Conservation (phyloP, 1,284 basidiomycete genomes). For the Malassezia globosa region DNA sequence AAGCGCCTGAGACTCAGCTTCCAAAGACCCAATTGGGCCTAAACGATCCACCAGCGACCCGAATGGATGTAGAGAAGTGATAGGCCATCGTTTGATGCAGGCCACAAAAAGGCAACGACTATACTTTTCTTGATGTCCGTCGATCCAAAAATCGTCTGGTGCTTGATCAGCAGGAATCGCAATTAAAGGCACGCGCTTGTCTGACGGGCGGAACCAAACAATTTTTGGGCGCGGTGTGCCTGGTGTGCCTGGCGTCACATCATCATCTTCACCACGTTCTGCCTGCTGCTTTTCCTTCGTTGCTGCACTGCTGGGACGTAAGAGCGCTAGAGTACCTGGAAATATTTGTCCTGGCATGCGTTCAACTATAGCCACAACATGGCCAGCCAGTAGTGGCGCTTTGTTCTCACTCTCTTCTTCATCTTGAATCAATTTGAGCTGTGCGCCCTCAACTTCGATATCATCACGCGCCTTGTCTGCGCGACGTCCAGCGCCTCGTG, state of each 20-base stretch:
- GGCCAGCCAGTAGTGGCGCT: slow-evolving; percentile 59
- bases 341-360: slow-evolving; percentile 97
- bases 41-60: slow-evolving; percentile 95
- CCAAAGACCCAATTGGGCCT: slow-evolving; percentile 92
- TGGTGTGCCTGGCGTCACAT: slow-evolving; percentile 61
- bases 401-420: slow-evolving; percentile 70
- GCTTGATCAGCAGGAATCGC: slow-evolving; percentile 96
- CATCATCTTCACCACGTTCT: slow-evolving; percentile 69
- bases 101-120: slow-evolving; percentile 86
- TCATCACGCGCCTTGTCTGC: slow-evolving; percentile 99
- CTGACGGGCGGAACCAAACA: slow-evolving; percentile 99
- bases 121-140: slow-evolving; percentile 66
- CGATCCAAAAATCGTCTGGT: slow-evolving; percentile 86
- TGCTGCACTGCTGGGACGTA: slow-evolving; percentile 90
- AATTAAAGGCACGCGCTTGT: slow-evolving; percentile 96
- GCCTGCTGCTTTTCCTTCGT: slow-evolving; percentile 99
- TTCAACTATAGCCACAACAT: slow-evolving; percentile 94
- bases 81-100: slow-evolving; percentile 82
- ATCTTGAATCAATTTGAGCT: slow-evolving; percentile 87
- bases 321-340: slow-evolving; percentile 85
- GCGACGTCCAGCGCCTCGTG: slow-evolving; percentile 56
- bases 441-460: slow-evolving; percentile 97
- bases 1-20: slow-evolving; percentile 92
- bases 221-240: slow-evolving; percentile 72
- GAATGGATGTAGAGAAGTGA: slow-evolving; percentile 93